Base-by-base conservation (phyloP, 2,329 filamentous ascomycete genomes). In the Meredithiella fracta region DNA sequence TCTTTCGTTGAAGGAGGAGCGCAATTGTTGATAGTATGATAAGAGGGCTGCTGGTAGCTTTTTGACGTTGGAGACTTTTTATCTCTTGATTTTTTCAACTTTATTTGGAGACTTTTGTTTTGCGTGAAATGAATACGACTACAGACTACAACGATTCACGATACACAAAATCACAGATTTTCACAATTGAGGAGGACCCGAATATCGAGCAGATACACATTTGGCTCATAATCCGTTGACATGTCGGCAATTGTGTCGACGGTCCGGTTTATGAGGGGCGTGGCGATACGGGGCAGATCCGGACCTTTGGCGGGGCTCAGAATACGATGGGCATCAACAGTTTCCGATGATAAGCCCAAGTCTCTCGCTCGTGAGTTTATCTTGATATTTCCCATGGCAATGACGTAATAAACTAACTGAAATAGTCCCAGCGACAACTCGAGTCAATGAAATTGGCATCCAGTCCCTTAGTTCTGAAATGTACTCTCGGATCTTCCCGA, bases 391-490 rank as follows among this genome's bases (percentile, higher is more conserved):
- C 20, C 5, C 3, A 26, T 22, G 7, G 7, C 37, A 29, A 59
- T 20, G 57, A 47, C 58, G 62, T 59, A 58, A 59, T 22, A 44
- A n/a, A 44, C 40, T 44, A 44, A 44, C n/a, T 17, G 40, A n/a
- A 20, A 42, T 60, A 75, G 72, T 77, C 29, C 64, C 69, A 0
- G 76, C 78, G 5, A 69, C 76, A 57, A 74, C 87, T 51, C 82
- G 92, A 61, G 87, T 85, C 72, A 98, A 94, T 69, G 86, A 94
- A 62, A 90, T 98, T 63, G 88, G 87, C 54, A 87, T 98, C 40
- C 92, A 98, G 70, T 91, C 97, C 64, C 73, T 98, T 62, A 96
- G 89, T 73, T 75, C 77, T 58, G 77, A 90, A 71, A 76, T 98
- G 47, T 86, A 91, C 67, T 66, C 78, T 1, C 92, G 97, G 68